A percentile compares a stretch with the other conserved stretches of the same genome.
Conservation (phyloP, 176 grass and related monocot genomes). For the Aegilops longissima region DNA sequence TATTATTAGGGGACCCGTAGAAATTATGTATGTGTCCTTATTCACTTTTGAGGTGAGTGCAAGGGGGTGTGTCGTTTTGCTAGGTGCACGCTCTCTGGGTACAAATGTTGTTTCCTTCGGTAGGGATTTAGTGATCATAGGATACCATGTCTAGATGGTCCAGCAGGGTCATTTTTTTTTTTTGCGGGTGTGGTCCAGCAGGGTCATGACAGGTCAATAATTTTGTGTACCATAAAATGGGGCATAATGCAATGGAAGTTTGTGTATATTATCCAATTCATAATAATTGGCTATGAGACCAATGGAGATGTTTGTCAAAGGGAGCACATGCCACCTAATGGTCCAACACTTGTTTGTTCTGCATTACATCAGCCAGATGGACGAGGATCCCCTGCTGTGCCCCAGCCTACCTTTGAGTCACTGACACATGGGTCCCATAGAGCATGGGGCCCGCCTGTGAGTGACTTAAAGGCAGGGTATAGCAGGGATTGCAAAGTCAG, state of each 20-base stretch:
- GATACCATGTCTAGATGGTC: neutral
- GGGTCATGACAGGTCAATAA: slow-evolving; percentile 25
- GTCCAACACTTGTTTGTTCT: neutral
- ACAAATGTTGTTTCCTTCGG: neutral
- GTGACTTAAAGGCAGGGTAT: too few species aligned
- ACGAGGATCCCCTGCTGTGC: too few species aligned
- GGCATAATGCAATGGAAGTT: slow-evolving; percentile 27
- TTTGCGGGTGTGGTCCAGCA: neutral
- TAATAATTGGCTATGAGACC: slow-evolving; percentile 13
- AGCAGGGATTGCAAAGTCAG: too few species aligned
- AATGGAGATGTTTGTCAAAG: slow-evolving; percentile 31
- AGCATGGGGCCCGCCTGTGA: too few species aligned
- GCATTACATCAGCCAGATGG: too few species aligned
- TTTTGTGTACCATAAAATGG: slow-evolving; percentile 38
- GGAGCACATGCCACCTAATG: slow-evolving; percentile 15
- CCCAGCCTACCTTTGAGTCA: too few species aligned
- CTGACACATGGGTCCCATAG: too few species aligned
- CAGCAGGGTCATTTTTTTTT: neutral
- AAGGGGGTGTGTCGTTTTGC: slow-evolving; percentile 31
- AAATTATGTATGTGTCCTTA: neutral
- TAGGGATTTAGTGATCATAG: slow-evolving; percentile 18
- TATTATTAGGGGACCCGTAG: neutral
- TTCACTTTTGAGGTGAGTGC: neutral
- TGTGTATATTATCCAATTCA: slow-evolving; percentile 37
- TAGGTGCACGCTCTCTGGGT: slow-evolving; percentile 18